Evolutionary conservation across 129 eudicot genomes (phyloP), one percentile per base, ranked within the genome.

Genomic region (Tanacetum coccineum): DNA sequence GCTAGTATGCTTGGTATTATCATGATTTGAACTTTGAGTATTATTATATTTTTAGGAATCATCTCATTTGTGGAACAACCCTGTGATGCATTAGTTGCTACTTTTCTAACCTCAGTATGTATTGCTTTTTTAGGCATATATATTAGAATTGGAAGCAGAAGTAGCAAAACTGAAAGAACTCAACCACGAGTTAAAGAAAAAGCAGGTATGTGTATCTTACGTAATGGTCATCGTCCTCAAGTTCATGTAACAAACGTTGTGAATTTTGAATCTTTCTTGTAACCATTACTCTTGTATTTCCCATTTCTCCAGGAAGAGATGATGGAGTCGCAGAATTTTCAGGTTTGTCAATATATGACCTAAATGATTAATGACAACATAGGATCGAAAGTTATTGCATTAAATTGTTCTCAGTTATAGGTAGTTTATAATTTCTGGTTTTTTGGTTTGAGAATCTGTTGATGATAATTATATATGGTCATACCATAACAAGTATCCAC

Each of bases 71-170:
- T 36, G 42, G 8, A 36, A 36, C n/a, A n/a, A n/a, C n/a, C 42
- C 42, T 36, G 8, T 36, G 42, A 36, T 36, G 9, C 42, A 36
- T 36, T 36, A 36, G 42, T 36, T 7, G 9, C 42, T 36, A 9
- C 9, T 36, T 36, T 36, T 6, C 42, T 36, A 36, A 36, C 10
- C 42, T 36, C 2, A 36, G 42, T 36, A 22, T 22, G 25, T 22
- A 22, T 22, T 22, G 25, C 25, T 22, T 22, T n/a, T 22, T 0
- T 22, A 90, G 97, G 97, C 97, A 14, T 90, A 90, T 67, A 87
- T 87, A 39, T 75, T 87, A 64, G 95, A 87, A 71, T 69, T 90
- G 77, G 97, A 90, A 81, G 89, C 88, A 67, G 97, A 90, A 84
- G 74, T 87, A 54, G 84, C 76, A 44, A 87, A 87, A 53, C 91